Evolutionary conservation across 805 yeast species (phyloP), one percentile per base, ranked within the genome.

Genomic region (Lipomyces orientalis): DNA sequence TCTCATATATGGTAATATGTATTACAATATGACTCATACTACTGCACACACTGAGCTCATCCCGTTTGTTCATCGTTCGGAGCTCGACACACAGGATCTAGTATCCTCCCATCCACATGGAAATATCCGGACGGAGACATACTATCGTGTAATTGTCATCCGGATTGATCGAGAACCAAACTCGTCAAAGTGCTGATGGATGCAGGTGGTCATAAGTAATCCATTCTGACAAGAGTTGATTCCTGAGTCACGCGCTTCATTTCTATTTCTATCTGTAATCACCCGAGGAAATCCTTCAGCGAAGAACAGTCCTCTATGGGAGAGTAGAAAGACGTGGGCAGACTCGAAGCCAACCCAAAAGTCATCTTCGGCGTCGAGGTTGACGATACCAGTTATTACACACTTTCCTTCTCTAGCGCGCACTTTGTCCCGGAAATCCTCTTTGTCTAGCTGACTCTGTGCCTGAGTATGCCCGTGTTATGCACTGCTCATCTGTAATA

Each of bases 31-130:
- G n/a, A n/a, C n/a, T n/a, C n/a, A n/a, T n/a, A n/a, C n/a, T n/a
- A n/a, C n/a, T n/a, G n/a, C n/a, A n/a, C n/a, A n/a, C n/a, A n/a
- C n/a, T n/a, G n/a, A n/a, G n/a, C 52, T 46, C 52, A 16, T 19
- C 8, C 52, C 1, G 16, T 46, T 46, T 16, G n/a, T 2, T 4
- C 52, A 46, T 14, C 14, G 8, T 46, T 19, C 14, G 52, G 52
- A 8, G 52, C 52, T 46, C 52, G 52, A 46, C 52, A 46, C 8
- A 46, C 12, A 3, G 52, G 8, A 14, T 46, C 52, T 7, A 46
- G 52, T n/a, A 46, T 46, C 52, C 52, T 46, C 52, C 52, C 52
- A 46, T 46, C 52, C 52, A 46, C 52, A n/a, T 19, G 7, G 52
- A 46, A 46, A 2, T 8, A 19, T 46, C 52, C 1, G 9, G 16